A percentile compares a stretch with the other conserved stretches of the same genome.
These are phyloP conservation scores for Pinus albicaulis DNA, from an alignment of 75 land plant genomes.

Conservation along the genomic window DNA sequence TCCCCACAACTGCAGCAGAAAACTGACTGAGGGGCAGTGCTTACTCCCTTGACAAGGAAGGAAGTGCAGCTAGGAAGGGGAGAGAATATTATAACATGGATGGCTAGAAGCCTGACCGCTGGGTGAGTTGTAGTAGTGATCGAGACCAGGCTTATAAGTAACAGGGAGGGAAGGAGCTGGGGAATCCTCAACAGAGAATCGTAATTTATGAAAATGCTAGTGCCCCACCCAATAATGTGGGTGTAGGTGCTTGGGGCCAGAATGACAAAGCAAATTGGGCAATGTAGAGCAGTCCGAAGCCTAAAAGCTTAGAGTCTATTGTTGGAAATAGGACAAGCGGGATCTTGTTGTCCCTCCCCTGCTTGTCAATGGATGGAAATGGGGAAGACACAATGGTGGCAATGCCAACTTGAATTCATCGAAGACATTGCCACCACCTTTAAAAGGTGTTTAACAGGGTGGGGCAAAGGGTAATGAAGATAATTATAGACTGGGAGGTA, in stretches of 20 bases:
- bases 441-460: not conserved
- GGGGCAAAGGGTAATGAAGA: too few relatives aligned
- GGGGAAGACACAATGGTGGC: constrained; percentile 9
- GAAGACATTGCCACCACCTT: not conserved
- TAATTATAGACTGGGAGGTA: not conserved
- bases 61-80: not conserved
- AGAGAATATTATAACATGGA: not conserved
- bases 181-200: not conserved
- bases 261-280: not conserved
- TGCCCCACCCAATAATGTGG: too few relatives aligned
- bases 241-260: not conserved
- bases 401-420: not conserved
- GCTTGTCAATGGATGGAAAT: constrained; percentile 41
- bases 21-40: not conserved
- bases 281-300: constrained; percentile 14
- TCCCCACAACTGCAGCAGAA: not conserved
- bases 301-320: constrained; percentile 15
- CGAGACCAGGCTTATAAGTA: not conserved
- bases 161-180: not conserved
- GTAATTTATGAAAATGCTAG: not conserved
- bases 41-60: not conserved
- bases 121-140: not conserved
- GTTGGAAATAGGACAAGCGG: constrained; percentile 9
- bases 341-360: constrained; percentile 26
- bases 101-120: not conserved